phyloP scores from a whole-genome alignment of 441 rosid species.

The Manihot esculenta region DNA sequence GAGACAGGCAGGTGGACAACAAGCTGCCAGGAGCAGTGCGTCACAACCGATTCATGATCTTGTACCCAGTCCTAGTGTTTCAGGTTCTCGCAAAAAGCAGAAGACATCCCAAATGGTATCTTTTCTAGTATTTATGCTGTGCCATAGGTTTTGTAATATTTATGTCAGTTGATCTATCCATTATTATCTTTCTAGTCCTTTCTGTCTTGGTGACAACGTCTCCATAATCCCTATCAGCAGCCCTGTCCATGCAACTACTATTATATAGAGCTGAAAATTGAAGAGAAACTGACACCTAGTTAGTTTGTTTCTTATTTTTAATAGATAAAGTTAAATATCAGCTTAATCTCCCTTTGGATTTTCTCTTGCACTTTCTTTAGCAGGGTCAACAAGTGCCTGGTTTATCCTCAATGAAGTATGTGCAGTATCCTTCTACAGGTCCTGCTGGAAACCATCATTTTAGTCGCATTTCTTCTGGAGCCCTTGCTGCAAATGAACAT shows the following conservation, averaged over 20 bases:
- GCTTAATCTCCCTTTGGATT: slow-evolving; percentile 17
- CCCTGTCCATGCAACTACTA: slow-evolving; percentile 17
- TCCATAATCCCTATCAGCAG: not conserved
- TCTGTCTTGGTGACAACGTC: not conserved
- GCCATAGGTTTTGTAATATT: slow-evolving; percentile 6
- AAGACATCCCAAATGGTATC: slow-evolving; percentile 74
- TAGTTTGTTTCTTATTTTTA: slow-evolving; percentile 13
- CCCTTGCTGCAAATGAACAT: slow-evolving; percentile 46
- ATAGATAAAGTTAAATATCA: slow-evolving; percentile 7
- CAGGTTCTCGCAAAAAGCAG: slow-evolving; percentile 82
- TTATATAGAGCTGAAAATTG: slow-evolving; percentile 19
- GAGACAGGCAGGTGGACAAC: slow-evolving; percentile 79
- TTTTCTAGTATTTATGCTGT: slow-evolving; percentile 21
- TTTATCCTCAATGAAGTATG: slow-evolving; percentile 40
- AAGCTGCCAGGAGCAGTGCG: slow-evolving; percentile 47
- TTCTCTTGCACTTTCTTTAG: slow-evolving; percentile 14
- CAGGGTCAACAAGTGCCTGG: slow-evolving; percentile 45
- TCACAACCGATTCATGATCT: slow-evolving; percentile 60
- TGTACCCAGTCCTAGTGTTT: slow-evolving; percentile 67
- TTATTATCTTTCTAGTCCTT: slow-evolving; percentile 37
- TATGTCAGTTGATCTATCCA: not conserved
- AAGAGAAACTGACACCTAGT: slow-evolving; percentile 10
- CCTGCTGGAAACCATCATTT: slow-evolving; percentile 51
- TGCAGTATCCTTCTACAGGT: slow-evolving; percentile 60
- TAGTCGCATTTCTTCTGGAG: slow-evolving; percentile 44